These are phyloP conservation scores for Crithidia brevicula DNA, from an alignment of 208 protist genomes.

Conservation along the genomic window DNA sequence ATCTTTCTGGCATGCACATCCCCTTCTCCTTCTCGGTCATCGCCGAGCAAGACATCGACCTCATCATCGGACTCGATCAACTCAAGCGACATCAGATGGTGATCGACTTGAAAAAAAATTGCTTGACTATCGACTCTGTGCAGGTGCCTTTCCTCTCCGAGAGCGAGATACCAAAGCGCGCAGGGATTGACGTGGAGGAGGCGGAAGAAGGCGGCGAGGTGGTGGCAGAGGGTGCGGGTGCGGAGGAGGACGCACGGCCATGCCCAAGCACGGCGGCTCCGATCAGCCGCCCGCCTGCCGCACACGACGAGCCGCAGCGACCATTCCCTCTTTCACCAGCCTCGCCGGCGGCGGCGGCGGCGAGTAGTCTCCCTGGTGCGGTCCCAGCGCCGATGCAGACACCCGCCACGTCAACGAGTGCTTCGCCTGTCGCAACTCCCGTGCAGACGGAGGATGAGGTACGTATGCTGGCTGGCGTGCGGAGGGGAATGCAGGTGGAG, in stretches of 20 bases:
- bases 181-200: slow-evolving; percentile 10
- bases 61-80: slow-evolving; percentile 96
- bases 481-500: slow-evolving; percentile 14
- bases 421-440: neutral
- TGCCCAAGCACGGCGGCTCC: too few species aligned
- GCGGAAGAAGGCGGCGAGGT: neutral
- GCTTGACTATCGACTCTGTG: slow-evolving; percentile 49
- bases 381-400: neutral
- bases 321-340: neutral
- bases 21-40: slow-evolving; percentile 91
- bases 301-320: too few species aligned
- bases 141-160: slow-evolving; percentile 67
- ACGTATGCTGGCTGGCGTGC: neutral
- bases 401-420: neutral
- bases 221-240: neutral
- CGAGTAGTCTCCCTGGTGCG: neutral
- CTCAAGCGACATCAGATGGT: slow-evolving; percentile 85
- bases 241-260: neutral
- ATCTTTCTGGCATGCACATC: slow-evolving; percentile 79
- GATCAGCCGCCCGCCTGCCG: too few species aligned
- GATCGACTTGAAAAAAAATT: slow-evolving; percentile 71
- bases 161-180: slow-evolving; percentile 40
- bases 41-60: slow-evolving; percentile 84
- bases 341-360: neutral
- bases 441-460: neutral